Conservation (phyloP, 306 rosid genomes). For the Cucurbita moschata region DNA sequence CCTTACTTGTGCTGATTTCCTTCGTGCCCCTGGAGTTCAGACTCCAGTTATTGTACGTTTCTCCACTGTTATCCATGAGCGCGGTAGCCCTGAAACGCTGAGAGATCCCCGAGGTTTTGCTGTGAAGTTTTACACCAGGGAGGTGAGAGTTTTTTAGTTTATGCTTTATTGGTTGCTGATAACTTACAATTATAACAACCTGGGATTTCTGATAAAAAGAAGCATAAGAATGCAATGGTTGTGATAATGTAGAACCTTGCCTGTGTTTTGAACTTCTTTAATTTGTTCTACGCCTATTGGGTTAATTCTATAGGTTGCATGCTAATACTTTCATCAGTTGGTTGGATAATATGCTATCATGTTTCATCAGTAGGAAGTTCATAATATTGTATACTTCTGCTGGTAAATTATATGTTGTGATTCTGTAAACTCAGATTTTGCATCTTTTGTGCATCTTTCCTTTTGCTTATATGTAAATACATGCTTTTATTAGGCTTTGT, state of each 20-base stretch:
- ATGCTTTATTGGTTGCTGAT: background rate
- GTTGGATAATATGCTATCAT: background rate
- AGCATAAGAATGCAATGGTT: background rate
- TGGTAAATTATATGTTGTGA: background rate
- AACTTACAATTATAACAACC: background rate
- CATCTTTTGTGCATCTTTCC: background rate
- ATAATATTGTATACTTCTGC: background rate
- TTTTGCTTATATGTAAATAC: background rate
- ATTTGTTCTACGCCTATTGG: background rate
- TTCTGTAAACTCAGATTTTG: background rate
- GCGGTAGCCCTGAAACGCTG: constrained; percentile 93
- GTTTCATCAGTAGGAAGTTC: background rate
- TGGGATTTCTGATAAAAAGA: background rate
- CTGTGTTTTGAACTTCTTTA: background rate
- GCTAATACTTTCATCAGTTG: background rate
- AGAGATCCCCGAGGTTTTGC: constrained; percentile 87
- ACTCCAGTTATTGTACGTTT: constrained; percentile 88
- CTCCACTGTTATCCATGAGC: constrained; percentile 92
- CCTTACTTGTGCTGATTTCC: constrained; percentile 90
- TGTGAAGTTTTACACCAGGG: constrained; percentile 79
- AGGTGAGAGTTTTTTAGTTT: constrained; percentile 29
- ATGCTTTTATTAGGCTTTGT: background rate
- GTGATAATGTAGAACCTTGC: background rate
- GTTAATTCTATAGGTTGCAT: background rate
- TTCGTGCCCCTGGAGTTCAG: constrained; percentile 90